These are phyloP conservation scores for Hexamita inflata DNA, from an alignment of 208 protist genomes.

Conservation along the genomic window DNA sequence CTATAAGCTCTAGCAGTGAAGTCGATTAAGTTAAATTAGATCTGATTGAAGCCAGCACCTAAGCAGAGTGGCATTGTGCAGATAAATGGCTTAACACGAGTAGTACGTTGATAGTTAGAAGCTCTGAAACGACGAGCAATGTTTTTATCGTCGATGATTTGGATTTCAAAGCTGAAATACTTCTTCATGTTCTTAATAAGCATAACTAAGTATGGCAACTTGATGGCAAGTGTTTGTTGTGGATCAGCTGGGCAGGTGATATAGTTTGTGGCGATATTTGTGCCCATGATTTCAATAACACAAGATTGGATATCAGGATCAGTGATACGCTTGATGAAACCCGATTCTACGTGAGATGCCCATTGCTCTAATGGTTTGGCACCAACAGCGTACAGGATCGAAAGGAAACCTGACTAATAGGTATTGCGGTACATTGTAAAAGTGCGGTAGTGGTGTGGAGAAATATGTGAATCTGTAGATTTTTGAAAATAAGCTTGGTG, in stretches of 20 bases:
- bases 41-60: constrained; percentile 82
- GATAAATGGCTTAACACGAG: constrained; percentile 93
- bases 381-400: constrained; percentile 36
- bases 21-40: constrained; percentile 96
- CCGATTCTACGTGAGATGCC: constrained; percentile 23
- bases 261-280: constrained; percentile 88
- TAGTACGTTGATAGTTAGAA: constrained; percentile 90
- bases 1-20: constrained; percentile 92
- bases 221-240: constrained; percentile 92
- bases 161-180: constrained; percentile 98
- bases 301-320: constrained; percentile 94
- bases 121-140: constrained; percentile 84
- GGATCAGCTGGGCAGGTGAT: constrained; percentile 84
- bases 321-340: constrained; percentile 84
- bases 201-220: constrained; percentile 95
- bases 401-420: constrained; percentile 36
- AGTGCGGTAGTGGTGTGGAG: no score
- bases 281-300: constrained; percentile 91
- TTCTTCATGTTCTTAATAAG: constrained; percentile 93
- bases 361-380: constrained; percentile 27
- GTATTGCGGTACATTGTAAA: constrained; percentile 38
- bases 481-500: no score
- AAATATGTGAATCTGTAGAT: no score
- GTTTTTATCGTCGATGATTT: constrained; percentile 94
- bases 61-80: constrained; percentile 97